Evolutionary conservation across 176 grass and related monocot species (phyloP), one percentile per base, ranked within the genome.

Genomic region (Otatea glauca): DNA sequence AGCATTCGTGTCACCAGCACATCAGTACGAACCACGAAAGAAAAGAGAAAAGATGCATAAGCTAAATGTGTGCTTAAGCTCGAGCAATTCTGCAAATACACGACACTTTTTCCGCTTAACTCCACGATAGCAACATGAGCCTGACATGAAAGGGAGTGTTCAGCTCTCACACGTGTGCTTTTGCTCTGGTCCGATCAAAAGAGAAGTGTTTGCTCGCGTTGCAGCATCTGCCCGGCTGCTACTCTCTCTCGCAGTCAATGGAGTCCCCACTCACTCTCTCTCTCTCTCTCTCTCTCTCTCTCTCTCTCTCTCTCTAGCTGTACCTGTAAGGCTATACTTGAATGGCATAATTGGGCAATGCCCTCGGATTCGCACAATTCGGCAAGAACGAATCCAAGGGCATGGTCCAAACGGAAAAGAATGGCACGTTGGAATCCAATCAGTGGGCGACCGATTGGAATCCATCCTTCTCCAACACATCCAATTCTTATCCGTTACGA

Each of bases 81-180:
- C 42, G 74, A 72, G 58, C 58, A 78, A 61, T 42, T 44, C 12
- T 72, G 56, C 65, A 53, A 53, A 90, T 64, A 44, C 56, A 66
- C 58, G 55, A 41, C 34, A 68, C 45, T 34, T 85, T 9, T 45
- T 62, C 65, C 47, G 41, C 21, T 42, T 25, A 16, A 25, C 42
- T 72, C 45, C 18, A 47, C 32, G 84, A 73, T 9, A 48, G 29
- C 66, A 78, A 29, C 43, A 35, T 60, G 25, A 43, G 63, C 9
- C 72, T 82, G 48, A 68, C 74, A 60, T 68, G 88, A 79, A 79
- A 83, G 74, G 68, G 74, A 83, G 69, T 68, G 79, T 74, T 79
- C 68, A 66, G 29, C 41, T 48, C 60, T 68, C 68, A 20, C 77
- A 67, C 83, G 68, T 83, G 84, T 78, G 88, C 38, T 12, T 68